Evolutionary conservation across 805 yeast species (phyloP), one percentile per base, ranked within the genome.

Genomic region (Cyberlindnera euphorbiae): DNA sequence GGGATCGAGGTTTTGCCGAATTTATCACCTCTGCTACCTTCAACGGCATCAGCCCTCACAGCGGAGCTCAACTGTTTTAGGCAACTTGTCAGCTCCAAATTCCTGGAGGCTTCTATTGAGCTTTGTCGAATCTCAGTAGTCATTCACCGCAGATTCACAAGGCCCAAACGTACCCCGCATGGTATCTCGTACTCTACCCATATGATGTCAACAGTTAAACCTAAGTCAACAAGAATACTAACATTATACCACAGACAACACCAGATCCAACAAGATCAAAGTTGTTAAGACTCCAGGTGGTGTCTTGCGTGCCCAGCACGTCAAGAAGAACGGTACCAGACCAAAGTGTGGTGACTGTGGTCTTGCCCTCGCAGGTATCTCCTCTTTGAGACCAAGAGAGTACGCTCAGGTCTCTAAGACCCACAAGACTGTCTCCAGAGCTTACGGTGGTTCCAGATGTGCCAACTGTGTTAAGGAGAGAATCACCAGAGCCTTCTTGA

Each of bases 271-370:
- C 96, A 86, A 84, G 79, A 90, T 93, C 79, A 90, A 85, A 89
- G 95, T 90, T 73, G 95, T 90, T 63, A 93, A 90, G 86, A 93
- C 99, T 75, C 98, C 99, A 73, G 99, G 99, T 81, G 97, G 97
- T 69, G 83, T 82, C 73, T 82, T 93, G 73, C 82, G 88, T 68
- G 96, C 96, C 67, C 96, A 89, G 73, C 98, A 93, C 78, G 77
- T 87, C 65, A 84, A 85, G 81, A 87, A 87, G 79, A 61, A 60
- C 54, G 94, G 86, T 61, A 66, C 93, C 62, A 77, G 82, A 72
- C 81, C 79, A 66, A 79, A 78, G 67, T 79, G 87, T 75, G 87
- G 87, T 75, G 87, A 79, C 75, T 77, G 83, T 71, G 87, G 87
- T 64, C 54, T 57, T 45, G 79, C 82, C 61, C 78, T 86, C 59